These are phyloP conservation scores for Cercospora nicotianae DNA, from an alignment of 2,329 filamentous ascomycete genomes.

Conservation along the genomic window DNA sequence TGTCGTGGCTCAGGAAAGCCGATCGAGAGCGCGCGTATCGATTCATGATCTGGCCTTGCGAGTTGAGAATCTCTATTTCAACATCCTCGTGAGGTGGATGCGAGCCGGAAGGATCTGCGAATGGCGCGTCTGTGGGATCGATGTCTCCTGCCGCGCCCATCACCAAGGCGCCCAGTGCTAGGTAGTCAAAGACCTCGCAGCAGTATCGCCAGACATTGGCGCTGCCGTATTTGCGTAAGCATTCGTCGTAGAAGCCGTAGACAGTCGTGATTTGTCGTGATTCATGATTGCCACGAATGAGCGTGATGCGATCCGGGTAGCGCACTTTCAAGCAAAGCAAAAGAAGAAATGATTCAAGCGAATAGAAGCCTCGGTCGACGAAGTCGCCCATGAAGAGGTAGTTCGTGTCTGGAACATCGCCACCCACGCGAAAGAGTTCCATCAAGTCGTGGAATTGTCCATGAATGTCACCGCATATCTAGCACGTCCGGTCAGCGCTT, in stretches of 20 bases:
- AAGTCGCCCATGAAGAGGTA: slow-evolving; percentile 98
- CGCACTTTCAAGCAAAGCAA: slow-evolving; percentile 94
- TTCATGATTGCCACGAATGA: slow-evolving; percentile 78
- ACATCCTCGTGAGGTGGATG: slow-evolving; percentile 64
- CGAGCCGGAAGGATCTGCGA: slow-evolving; percentile 51
- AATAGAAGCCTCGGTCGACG: slow-evolving; percentile 97
- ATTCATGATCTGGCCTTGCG: slow-evolving; percentile 75
- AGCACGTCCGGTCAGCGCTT: slow-evolving; percentile 19
- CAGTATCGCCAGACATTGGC: slow-evolving; percentile 96
- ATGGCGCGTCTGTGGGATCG: slow-evolving; percentile 59
- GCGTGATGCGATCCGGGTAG: slow-evolving; percentile 94
- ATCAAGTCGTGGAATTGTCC: slow-evolving; percentile 99
- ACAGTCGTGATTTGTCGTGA: slow-evolving; percentile 96
- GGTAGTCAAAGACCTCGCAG: slow-evolving; percentile 96
- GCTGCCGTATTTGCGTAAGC: slow-evolving; percentile 90
- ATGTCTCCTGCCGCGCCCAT: slow-evolving; percentile 74
- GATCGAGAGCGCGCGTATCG: slow-evolving; percentile 58
- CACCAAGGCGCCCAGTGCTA: slow-evolving; percentile 84
- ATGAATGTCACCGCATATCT: slow-evolving; percentile 96
- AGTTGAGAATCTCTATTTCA: slow-evolving; percentile 91
- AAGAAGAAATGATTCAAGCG: slow-evolving; percentile 92
- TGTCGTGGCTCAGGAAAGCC: slow-evolving; percentile 18
- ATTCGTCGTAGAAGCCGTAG: slow-evolving; percentile 98
- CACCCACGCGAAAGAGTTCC: slow-evolving; percentile 98
- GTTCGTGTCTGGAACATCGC: slow-evolving; percentile 95